Evolutionary conservation across 345 rosid genomes (phyloP), one percentile per base, ranked within the genome.

Genomic region (Cardamine occulta): DNA sequence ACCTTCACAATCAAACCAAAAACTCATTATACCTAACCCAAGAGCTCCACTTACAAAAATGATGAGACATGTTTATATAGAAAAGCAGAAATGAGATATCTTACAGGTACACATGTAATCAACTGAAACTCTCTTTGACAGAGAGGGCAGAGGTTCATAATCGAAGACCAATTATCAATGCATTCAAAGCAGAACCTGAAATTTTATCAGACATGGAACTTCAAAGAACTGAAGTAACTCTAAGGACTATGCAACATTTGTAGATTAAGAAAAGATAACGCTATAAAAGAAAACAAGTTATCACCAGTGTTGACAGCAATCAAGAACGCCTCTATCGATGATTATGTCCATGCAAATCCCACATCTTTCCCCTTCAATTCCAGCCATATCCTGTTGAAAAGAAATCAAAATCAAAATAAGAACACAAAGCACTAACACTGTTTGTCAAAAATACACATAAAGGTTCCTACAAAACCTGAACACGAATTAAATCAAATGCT

Each of bases 261-360:
- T 18, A 58, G 40, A n/a, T 11, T 35, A 24, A 48, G 39, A 58
- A 51, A 29, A 28, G 21, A 72, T 5, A 37, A 66, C 29, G 54
- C 8, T 3, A 28, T 31, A 1, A 28, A 6, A 39, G 19, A 45
- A 53, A 47, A 37, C 2, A 71, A 49, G 55, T 12, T 17, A 56
- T 48, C 85, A 90, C 99, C 98, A 92, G 81, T 95, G 98, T 63
- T 90, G 94, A 71, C 99, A 95, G 77, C 97, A 95, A 85, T 95
- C 99, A 70, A 92, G 89, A 80, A 95, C 86, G 7, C 99, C 99
- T 74, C 99, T 82, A 80, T 95, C 99, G 55, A 92, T 65, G n/a
- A 92, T 76, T n/a, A 90, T 70, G 80, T 95, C 98, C 99, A 92
- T 95, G 80, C 99, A 95, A 72, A 95, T 89, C 81, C 99, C 99